phyloP scores from a whole-genome alignment of 2,329 filamentous ascomycete species.

The Colletotrichum brevisporum region DNA sequence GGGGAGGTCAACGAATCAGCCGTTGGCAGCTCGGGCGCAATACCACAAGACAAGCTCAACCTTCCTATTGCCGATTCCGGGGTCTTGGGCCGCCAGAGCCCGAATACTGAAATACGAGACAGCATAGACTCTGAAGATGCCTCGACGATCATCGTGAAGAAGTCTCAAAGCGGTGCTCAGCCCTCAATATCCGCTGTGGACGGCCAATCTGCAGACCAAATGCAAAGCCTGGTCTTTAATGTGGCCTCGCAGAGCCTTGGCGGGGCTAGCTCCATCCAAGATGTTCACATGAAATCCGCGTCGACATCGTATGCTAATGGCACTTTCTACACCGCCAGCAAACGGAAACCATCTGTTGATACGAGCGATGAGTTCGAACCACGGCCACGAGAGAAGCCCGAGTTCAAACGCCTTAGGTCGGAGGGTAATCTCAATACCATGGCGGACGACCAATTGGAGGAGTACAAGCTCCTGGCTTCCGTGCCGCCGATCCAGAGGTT shows the following conservation, averaged over 20 bases:
- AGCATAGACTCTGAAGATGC: conserved; percentile 62
- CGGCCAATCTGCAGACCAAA: conserved; percentile 62
- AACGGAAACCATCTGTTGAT: conserved; percentile 67
- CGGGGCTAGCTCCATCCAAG: conserved; percentile 60
- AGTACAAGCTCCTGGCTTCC: conserved; percentile 62
- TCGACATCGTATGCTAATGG: conserved; percentile 40
- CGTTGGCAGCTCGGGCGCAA: conserved; percentile 66
- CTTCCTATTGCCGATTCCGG: conserved; percentile 54
- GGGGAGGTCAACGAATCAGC: conserved; percentile 69
- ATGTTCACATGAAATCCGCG: conserved; percentile 42
- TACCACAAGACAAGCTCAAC: conserved; percentile 64
- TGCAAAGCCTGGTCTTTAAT: conserved; percentile 67
- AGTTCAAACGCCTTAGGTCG: conserved; percentile 70
- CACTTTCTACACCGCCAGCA: conserved; percentile 65
- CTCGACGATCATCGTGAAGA: conserved; percentile 35
- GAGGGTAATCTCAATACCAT: conserved; percentile 57
- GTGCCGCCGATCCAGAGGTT: conserved; percentile 65
- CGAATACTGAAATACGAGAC: conserved; percentile 59
- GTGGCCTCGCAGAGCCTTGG: conserved; percentile 70
- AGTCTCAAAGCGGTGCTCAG: conserved; percentile 19
- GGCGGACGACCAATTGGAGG: conserved; percentile 54
- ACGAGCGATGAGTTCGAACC: conserved; percentile 66
- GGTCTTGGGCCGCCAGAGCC: conserved; percentile 50
- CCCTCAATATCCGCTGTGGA: conserved; percentile 46
- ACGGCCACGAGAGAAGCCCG: conserved; percentile 55